phyloP scores from a whole-genome alignment of 441 rosid species.

The Erodium chrysanthum region DNA sequence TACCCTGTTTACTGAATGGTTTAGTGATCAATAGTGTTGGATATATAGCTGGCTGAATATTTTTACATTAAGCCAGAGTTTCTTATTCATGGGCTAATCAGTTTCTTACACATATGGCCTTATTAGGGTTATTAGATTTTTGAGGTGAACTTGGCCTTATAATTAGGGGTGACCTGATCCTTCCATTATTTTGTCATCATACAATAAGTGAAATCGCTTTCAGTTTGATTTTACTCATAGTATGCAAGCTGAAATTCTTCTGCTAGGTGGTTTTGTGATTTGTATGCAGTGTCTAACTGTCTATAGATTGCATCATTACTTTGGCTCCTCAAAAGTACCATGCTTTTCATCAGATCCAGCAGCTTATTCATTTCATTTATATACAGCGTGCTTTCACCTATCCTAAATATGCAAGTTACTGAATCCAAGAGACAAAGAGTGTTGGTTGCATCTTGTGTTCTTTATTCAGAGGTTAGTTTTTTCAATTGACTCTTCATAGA shows the following conservation, averaged over 20 bases:
- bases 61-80: background rate
- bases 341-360: conserved; percentile 18
- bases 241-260: too few species aligned
- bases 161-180: too few species aligned
- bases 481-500: conserved; percentile 13
- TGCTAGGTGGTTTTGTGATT: too few species aligned
- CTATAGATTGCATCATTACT: background rate
- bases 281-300: background rate
- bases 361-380: conserved; percentile 22
- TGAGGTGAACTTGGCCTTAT: background rate
- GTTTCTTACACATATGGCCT: background rate
- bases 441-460: conserved; percentile 93
- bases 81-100: background rate
- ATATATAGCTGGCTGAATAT: background rate
- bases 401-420: conserved; percentile 91
- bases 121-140: background rate
- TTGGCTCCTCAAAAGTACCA: conserved; percentile 1
- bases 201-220: too few species aligned
- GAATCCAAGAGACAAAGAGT: conserved; percentile 98
- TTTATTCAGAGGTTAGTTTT: conserved; percentile 75
- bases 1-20: background rate
- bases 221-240: too few species aligned
- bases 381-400: conserved; percentile 92
- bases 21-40: background rate
- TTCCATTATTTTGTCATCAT: too few species aligned